These are phyloP conservation scores for Metschnikowia peoriensis DNA, from an alignment of 805 yeast species.

Conservation along the genomic window DNA sequence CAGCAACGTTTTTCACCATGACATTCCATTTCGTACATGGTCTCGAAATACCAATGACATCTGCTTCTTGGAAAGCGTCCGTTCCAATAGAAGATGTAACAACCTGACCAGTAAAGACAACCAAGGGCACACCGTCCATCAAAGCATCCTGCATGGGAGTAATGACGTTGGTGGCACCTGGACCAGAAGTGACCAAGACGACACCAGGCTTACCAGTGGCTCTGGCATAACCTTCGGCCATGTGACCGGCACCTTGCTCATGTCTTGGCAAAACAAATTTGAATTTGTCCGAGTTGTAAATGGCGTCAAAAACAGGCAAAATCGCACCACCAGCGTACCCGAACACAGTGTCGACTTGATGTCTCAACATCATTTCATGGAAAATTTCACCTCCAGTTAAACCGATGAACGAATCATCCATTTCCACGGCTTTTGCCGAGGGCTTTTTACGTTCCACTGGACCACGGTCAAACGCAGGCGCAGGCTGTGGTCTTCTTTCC, in stretches of 20 bases:
- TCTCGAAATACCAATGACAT: slow-evolving; percentile 93
- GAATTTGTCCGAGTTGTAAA: slow-evolving; percentile 85
- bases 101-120: slow-evolving; percentile 97
- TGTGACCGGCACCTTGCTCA: slow-evolving; percentile 99
- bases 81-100: slow-evolving; percentile 95
- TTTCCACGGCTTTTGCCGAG: slow-evolving; percentile 18
- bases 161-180: slow-evolving; percentile 97
- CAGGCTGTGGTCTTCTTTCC: slow-evolving; percentile 41
- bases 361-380: slow-evolving; percentile 98
- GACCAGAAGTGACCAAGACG: slow-evolving; percentile 97
- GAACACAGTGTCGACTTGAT: slow-evolving; percentile 90
- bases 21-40: slow-evolving; percentile 99
- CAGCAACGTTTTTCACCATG: slow-evolving; percentile 94
- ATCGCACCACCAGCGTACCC: slow-evolving; percentile 99
- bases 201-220: slow-evolving; percentile 97
- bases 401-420: slow-evolving; percentile 90
- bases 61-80: slow-evolving; percentile 99
- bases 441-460: slow-evolving; percentile 15
- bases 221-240: slow-evolving; percentile 99
- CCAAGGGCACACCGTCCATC: slow-evolving; percentile 95
- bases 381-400: slow-evolving; percentile 98
- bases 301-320: slow-evolving; percentile 96
- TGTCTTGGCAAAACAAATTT: slow-evolving; percentile 91
- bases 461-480: slow-evolving; percentile 49
- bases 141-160: slow-evolving; percentile 99